Conservation (phyloP, 768 basidiomycete genomes). For the Cystobasidium ongulense region DNA sequence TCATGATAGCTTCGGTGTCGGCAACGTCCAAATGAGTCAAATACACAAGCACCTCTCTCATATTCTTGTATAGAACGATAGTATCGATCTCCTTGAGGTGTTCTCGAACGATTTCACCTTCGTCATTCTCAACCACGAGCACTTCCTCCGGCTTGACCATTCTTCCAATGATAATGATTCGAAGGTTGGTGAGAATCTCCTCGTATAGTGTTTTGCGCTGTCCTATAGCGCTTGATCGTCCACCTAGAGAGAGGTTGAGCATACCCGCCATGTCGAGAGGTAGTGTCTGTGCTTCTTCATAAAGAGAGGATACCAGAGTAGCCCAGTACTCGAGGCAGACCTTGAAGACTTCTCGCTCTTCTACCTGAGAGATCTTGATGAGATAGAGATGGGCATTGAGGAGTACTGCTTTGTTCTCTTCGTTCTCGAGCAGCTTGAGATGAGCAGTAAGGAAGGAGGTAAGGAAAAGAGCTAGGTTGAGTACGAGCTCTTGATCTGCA, state of each 20-base stretch:
- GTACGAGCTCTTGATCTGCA: slow-evolving; percentile 88
- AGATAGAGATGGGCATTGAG: slow-evolving; percentile 96
- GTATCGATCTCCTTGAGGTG: slow-evolving; percentile 89
- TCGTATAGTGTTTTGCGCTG: slow-evolving; percentile 87
- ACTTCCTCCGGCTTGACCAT: slow-evolving; percentile 99
- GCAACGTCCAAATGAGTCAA: slow-evolving; percentile 91
- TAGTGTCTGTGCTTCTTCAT: slow-evolving; percentile 89
- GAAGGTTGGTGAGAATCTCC: slow-evolving; percentile 85
- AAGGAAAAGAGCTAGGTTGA: slow-evolving; percentile 95
- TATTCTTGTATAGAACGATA: slow-evolving; percentile 95
- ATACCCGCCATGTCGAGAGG: slow-evolving; percentile 74
- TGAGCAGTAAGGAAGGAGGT: slow-evolving; percentile 91
- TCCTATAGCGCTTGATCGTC: slow-evolving; percentile 47
- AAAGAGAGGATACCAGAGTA: slow-evolving; percentile 89
- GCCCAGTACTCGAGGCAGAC: slow-evolving; percentile 97
- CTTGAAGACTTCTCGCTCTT: slow-evolving; percentile 98
- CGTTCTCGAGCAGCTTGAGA: slow-evolving; percentile 85
- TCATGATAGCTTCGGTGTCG: slow-evolving; percentile 93
- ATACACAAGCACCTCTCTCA: slow-evolving; percentile 91
- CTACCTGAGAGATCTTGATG: slow-evolving; percentile 95
- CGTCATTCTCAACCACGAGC: slow-evolving; percentile 96
- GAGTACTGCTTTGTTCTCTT: slow-evolving; percentile 78
- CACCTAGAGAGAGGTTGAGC: slow-evolving; percentile 67
- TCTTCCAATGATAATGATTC: slow-evolving; percentile 90
- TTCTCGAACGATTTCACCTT: slow-evolving; percentile 97